These are phyloP conservation scores for Populus tomentosa DNA, from an alignment of 441 rosid species.

Conservation along the genomic window DNA sequence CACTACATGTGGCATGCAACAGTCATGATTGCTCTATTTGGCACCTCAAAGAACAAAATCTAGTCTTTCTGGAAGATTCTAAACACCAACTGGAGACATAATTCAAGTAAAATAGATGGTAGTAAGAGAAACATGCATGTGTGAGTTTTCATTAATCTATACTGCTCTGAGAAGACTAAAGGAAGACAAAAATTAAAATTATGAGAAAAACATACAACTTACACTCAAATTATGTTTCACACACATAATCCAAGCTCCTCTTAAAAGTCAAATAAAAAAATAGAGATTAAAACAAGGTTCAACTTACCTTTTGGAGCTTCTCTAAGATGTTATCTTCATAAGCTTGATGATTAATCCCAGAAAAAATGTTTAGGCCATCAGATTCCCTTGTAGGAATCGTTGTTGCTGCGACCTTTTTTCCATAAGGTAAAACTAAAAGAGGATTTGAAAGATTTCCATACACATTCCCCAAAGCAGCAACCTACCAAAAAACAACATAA, in stretches of 20 bases:
- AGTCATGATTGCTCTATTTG: not conserved
- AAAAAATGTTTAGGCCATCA: constrained; percentile 45
- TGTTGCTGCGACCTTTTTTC: constrained; percentile 38
- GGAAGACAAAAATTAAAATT: not conserved
- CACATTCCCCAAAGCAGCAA: constrained; percentile 54
- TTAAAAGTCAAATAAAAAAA: not conserved
- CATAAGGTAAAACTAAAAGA: constrained; percentile 60
- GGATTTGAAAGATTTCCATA: constrained; percentile 62
- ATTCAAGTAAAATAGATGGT: not conserved
- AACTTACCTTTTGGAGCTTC: constrained; percentile 51
- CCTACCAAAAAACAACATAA: constrained; percentile 34
- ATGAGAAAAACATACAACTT: not conserved
- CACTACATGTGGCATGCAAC: not conserved
- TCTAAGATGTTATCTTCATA: constrained; percentile 61
- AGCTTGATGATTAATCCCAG: constrained; percentile 64
- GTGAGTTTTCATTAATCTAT: not conserved
- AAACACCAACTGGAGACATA: not conserved
- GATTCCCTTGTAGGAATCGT: constrained; percentile 42
- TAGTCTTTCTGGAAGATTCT: not conserved
- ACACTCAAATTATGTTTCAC: not conserved
- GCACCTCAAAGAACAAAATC: not conserved
- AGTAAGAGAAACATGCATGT: not conserved
- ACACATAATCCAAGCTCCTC: not conserved
- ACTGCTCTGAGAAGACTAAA: too few species aligned
- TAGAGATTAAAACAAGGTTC: not conserved